Base-by-base conservation (phyloP, 495 filamentous ascomycete genomes). In the Aspergillus indologenus region DNA sequence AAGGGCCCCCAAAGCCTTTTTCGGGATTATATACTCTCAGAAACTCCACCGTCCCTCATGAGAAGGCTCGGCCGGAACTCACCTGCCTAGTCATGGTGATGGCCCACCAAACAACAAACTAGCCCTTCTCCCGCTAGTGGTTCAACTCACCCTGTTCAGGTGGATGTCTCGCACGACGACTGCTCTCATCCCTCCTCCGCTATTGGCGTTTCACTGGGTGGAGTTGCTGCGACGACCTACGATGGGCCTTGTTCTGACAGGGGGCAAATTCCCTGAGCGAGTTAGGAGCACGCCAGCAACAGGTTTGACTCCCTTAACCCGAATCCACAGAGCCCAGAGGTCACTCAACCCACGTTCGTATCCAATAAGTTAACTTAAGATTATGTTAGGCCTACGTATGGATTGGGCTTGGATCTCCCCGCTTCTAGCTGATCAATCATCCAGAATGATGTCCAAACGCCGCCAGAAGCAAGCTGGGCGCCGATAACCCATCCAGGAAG, bases 181-280 rank as follows among this genome's bases (percentile, higher is more conserved):
- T 57, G 56, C 56, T 61, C 51, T 55, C 64, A 29, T 45, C 50
- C 34, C 34, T 11, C 12, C 34, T 61, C 55, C 53, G 54, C 58
- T 58, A 63, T 49, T 66, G 56, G 60, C 46, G 58, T 63, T 54
- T 53, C 61, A 45, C 43, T 29, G 34, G 53, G 64, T 66, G 64
- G 64, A 61, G 64, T 54, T 63, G 61, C 53, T 66, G 61, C 61
- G 61, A 63, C 61, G 58, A 63, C 58, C 58, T 66, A 63, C 64
- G 58, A 66, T 57, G 56, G 64, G 23, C 58, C 56, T 63, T 50
- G 61, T 61, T 45, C 48, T 66, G 64, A 61, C 60, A 62, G 53
- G 64, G 64, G 64, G 59, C 52, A 29, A 53, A 65, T 60, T 66
- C 64, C 34, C 64, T 65, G 54, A 56, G 60, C 63, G 59, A 60